Evolutionary conservation across 2,329 filamentous ascomycete species (phyloP), one percentile per base, ranked within the genome.

Genomic region (Pseudogymnoascus sp.): DNA sequence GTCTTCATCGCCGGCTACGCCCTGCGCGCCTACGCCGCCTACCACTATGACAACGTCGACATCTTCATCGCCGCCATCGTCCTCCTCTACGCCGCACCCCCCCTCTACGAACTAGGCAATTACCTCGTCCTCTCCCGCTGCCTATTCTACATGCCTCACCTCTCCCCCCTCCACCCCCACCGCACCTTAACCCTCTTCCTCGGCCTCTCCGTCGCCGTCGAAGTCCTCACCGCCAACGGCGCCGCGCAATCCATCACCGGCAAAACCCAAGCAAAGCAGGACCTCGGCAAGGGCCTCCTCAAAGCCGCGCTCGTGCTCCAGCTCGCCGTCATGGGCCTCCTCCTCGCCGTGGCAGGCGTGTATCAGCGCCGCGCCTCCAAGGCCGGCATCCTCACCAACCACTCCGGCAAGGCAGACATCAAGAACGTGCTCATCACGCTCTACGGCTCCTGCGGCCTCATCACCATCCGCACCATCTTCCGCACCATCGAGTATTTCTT

Each of bases 101-200:
- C 86, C 0, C 75, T 88, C 3, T 81, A 86, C 42, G 83, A 85
- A 61, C 77, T 84, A 2, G 79, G 82, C 63, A 86, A 87, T 69
- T 87, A 87, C 72, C 80, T 85, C 67, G 79, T 86, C 63, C 79
- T 88, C 24, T 81, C 81, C 1, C 80, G 84, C 3, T 76, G 85
- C 11, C 76, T 88, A 19, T 82, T 82, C 71, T 88, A 87, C 72
- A 77, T 85, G 2, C 84, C 84, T 0, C 83, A 86, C 69, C 77
- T 82, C 63, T 78, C 84, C 0, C 84, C 83, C 0, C 71, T 82
- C 33, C 74, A 79, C 40, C 79, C 80, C 0, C 74, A 76, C 21
- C 72, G 76, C 26, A 77, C 81, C 14, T 68, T 82, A 14, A 76
- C 75, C 4, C 79, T 76, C 3, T 82, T 82, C 65, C 77, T 76